Evolutionary conservation across 106 monocot species (phyloP), one percentile per base, ranked within the genome.

Genomic region (Platanthera zijinensis): DNA sequence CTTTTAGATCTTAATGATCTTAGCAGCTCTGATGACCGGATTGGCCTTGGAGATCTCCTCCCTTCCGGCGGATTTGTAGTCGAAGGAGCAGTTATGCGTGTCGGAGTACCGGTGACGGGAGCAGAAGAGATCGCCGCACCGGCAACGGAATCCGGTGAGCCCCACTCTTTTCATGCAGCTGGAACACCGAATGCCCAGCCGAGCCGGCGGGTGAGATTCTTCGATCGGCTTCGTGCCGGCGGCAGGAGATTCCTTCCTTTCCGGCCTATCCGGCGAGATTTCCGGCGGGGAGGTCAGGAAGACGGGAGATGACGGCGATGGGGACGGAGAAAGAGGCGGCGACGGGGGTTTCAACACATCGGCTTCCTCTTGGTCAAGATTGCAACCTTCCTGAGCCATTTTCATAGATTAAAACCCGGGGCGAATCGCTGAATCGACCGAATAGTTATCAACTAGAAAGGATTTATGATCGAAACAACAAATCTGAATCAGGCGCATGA

Each of bases 121-220:
- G 69, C 88, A 89, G 75, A 88, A 89, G 12, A 89, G 78, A 2
- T 83, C 81, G 39, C 85, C 85, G 67, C 89, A 89, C 11, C 86
- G 71, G 82, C 89, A 89, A 21, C 84, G 83, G 77, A 89, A 89
- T 14, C 74, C 74, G 15, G 74, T 66, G 17, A 80, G 74, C 25
- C 80, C 74, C 14, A 80, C 80, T 21, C 32, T 84, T 54, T 74
- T 83, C 75, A 67, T 48, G 86, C 89, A 86, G 68, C 62, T 61
- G 4, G 73, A 81, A 74, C 86, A 86, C 39, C 83, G 51, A 47
- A 78, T 81, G 5, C 19, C 59, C 3, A 32, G 48, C 9, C 47
- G 61, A 8, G 70, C 67, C 15, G 82, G 48, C 19, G 74, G 47
- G 48, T 19, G 51, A 14, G 78, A 50, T 72, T 72, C 51, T 11